Base-by-base conservation (phyloP, 2,329 filamentous ascomycete species). In the Exserohilum rostratum region DNA sequence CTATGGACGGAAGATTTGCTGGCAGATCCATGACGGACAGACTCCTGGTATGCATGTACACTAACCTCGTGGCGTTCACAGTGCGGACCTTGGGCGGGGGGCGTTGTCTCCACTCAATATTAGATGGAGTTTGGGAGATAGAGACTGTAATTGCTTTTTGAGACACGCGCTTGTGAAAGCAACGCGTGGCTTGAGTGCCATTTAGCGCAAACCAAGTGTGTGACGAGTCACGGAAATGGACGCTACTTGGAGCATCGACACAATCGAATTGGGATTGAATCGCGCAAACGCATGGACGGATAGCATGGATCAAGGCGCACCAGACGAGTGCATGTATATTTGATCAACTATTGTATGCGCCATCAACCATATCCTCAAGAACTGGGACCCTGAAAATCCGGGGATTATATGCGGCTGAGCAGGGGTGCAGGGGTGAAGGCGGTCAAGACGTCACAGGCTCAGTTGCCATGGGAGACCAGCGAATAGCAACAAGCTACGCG, bases 401-500 rank as follows among this genome's bases (percentile, higher is more conserved):
- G 53, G 43, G 49, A 46, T 46, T 27, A 49, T 27, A 49, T 57
- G 62, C 52, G 47, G 53, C 34, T 50, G 53, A 53, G 54, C 55
- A 58, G 58, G 53, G 57, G 46, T 48, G 33, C 60, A 65, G 57
- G 55, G 60, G 48, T 52, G 22, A 57, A 29, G 22, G 57, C 58
- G 60, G 60, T 57, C 58, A 61, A 58, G 50, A 58, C 57, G 61
- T 61, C 55, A 60, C 60, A 55, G 50, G 33, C 50, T 51, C 60
- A 58, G 57, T 67, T 67, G 53, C 61, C 55, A 60, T 53, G 57
- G 60, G 63, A 56, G 61, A 69, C 65, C 39, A 56, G 42, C 65
- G 64, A 67, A 62, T 66, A 57, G 58, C 58, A 58, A 60, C 15
- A 34, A 53, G 64, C 64, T 65, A 67, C 60, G 61, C 64, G 40